Conservation (phyloP, 129 eudicot genomes). For the Deinandra increscens region DNA sequence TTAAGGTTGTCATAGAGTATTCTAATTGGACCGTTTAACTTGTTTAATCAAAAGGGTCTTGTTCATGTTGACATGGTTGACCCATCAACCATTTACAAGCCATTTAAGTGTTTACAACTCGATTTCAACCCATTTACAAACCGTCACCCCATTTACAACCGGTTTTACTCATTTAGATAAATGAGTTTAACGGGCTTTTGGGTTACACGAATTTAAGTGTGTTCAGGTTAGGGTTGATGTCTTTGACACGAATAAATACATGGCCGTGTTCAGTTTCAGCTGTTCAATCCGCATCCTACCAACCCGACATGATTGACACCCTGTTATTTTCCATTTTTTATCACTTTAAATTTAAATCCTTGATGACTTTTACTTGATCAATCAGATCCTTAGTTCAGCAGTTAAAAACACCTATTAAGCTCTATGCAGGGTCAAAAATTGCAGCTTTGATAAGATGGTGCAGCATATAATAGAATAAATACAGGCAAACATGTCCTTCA, state of each 20-base stretch:
- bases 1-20: neutral
- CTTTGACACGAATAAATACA: neutral
- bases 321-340: neutral
- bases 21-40: no score
- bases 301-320: neutral
- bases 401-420: neutral
- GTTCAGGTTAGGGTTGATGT: neutral
- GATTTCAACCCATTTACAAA: neutral
- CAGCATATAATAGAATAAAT: neutral
- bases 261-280: neutral
- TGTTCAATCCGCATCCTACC: neutral
- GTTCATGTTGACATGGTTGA: neutral
- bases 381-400: neutral
- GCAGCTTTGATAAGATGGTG: neutral
- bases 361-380: neutral
- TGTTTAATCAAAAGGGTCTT: neutral
- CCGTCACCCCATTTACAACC: no score
- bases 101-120: neutral
- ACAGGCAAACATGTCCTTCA: neutral
- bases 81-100: neutral
- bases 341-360: neutral
- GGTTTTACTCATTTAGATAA: neutral
- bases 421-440: neutral
- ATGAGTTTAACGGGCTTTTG: neutral
- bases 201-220: neutral